Conservation (phyloP, 2,329 filamentous ascomycete species). For the Dactylellina haptotyla region DNA sequence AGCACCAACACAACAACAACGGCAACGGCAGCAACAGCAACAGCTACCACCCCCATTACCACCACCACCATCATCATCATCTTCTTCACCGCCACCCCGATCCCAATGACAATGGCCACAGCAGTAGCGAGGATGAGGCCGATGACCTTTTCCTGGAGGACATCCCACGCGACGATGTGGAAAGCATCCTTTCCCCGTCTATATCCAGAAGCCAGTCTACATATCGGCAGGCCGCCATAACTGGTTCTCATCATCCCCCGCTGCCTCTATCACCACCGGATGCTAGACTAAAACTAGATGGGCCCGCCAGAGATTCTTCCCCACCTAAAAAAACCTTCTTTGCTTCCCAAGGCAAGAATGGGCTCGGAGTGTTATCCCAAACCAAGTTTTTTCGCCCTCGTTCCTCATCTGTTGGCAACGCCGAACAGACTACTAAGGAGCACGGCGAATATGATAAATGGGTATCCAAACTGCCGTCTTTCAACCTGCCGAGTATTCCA, state of each 20-base stretch:
- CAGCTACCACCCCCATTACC: conserved; percentile 13
- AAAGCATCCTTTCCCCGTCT: conserved; percentile 56
- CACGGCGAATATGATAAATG: conserved; percentile 39
- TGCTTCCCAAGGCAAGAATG: conserved; percentile 29
- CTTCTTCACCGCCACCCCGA: conserved; percentile 24
- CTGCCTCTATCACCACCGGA: conserved; percentile 11
- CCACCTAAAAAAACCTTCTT: conserved; percentile 38
- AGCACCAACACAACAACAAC: background rate
- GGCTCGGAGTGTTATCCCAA: conserved; percentile 32
- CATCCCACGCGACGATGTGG: conserved; percentile 52
- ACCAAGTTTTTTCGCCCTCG: conserved; percentile 39
- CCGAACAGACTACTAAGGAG: conserved; percentile 33
- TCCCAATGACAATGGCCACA: conserved; percentile 5
- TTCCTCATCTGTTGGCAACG: conserved; percentile 36
- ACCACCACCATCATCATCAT: conserved; percentile 13
- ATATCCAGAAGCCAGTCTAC: conserved; percentile 56
- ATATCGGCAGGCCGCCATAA: conserved; percentile 19
- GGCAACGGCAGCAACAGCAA: background rate
- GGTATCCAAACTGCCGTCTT: conserved; percentile 46
- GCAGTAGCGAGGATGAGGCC: conserved; percentile 35
- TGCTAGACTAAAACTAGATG: background rate
- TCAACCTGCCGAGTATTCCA: conserved; percentile 52
- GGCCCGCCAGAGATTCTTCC: conserved; percentile 4
- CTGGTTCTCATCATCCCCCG: conserved; percentile 4
- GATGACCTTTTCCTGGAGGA: conserved; percentile 31